phyloP scores from a whole-genome alignment of 2,329 filamentous ascomycete genomes.

The Purpureocillium takamizusanense region DNA sequence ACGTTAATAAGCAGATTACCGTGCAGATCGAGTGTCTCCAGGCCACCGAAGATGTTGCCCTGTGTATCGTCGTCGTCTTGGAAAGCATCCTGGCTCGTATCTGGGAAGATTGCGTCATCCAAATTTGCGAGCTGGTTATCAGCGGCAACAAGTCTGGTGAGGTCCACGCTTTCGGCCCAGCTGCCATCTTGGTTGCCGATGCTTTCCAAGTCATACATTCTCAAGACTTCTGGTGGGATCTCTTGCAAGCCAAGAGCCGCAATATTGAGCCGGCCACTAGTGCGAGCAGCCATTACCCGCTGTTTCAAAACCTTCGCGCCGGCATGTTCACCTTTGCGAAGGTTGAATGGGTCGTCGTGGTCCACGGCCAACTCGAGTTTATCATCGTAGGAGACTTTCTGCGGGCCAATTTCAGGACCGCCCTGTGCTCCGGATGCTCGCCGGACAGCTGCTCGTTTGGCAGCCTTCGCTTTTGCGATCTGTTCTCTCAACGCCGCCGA shows the following conservation, averaged over 20 bases:
- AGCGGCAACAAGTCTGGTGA: slow-evolving; percentile 75
- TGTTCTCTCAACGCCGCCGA: slow-evolving; percentile 78
- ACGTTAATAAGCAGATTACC: slow-evolving; percentile 68
- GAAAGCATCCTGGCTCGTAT: slow-evolving; percentile 47
- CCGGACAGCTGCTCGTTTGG: slow-evolving; percentile 48
- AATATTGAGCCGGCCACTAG: slow-evolving; percentile 78
- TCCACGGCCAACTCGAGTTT: slow-evolving; percentile 40
- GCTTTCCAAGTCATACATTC: slow-evolving; percentile 79
- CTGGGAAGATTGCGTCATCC: slow-evolving; percentile 70
- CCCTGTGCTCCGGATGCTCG: slow-evolving; percentile 16
- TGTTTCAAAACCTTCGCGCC: slow-evolving; percentile 62
- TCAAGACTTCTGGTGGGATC: slow-evolving; percentile 74
- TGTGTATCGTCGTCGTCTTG: slow-evolving; percentile 56
- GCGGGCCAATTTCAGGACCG: slow-evolving; percentile 10
- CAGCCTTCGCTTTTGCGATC: slow-evolving; percentile 86
- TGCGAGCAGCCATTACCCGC: slow-evolving; percentile 63
- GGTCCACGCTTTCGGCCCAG: slow-evolving; percentile 88
- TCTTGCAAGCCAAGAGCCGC: slow-evolving; percentile 71
- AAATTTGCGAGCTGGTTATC: slow-evolving; percentile 80
- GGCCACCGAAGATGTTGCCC: slow-evolving; percentile 69
- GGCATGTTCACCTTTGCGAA: slow-evolving; percentile 45
- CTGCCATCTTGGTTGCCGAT: slow-evolving; percentile 53
- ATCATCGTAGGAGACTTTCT: slow-evolving; percentile 36
- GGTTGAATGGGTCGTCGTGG: slow-evolving; percentile 61
- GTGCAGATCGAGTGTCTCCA: slow-evolving; percentile 78